phyloP scores from a whole-genome alignment of 352 stramenopile species.

The Phytophthora nicotianae region DNA sequence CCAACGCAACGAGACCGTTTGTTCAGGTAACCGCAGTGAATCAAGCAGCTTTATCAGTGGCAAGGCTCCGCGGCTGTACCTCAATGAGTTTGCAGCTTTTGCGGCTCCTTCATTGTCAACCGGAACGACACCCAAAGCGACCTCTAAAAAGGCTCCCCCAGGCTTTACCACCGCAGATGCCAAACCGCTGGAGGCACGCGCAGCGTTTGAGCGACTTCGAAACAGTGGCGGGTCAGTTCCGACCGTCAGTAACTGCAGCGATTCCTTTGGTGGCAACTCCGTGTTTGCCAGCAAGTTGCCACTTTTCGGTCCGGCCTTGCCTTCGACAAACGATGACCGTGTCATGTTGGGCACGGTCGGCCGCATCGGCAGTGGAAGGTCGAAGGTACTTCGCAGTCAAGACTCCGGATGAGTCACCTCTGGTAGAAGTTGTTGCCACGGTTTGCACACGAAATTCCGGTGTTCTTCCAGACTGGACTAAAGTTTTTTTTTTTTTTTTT shows the following conservation, averaged over 20 bases:
- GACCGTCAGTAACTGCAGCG: neutral
- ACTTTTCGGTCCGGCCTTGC: constrained; percentile 44
- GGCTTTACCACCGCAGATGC: constrained; percentile 69
- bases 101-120: constrained; percentile 2
- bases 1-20: constrained; percentile 7
- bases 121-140: neutral
- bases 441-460: neutral
- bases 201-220: constrained; percentile 54
- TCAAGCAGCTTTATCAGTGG: constrained; percentile 21
- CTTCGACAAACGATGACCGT: constrained; percentile 6
- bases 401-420: neutral
- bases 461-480: neutral
- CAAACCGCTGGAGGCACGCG: constrained; percentile 49
- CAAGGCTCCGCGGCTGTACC: constrained; percentile 5
- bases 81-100: constrained; percentile 27
- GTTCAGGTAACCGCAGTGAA: constrained; percentile 7
- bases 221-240: neutral
- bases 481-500: neutral
- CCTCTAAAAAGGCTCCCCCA: constrained; percentile 44
- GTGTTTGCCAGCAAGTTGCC: constrained; percentile 52
- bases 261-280: constrained; percentile 23
- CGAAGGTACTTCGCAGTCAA: constrained; percentile 19
- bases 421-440: neutral
- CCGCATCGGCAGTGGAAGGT: constrained; percentile 37
- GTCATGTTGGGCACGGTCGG: constrained; percentile 14